Percentiles rank a stretch among this genome's conserved stretches.
phyloP scores from a whole-genome alignment of 2,329 filamentous ascomycete genomes.

The Epichloe glyceriae region DNA sequence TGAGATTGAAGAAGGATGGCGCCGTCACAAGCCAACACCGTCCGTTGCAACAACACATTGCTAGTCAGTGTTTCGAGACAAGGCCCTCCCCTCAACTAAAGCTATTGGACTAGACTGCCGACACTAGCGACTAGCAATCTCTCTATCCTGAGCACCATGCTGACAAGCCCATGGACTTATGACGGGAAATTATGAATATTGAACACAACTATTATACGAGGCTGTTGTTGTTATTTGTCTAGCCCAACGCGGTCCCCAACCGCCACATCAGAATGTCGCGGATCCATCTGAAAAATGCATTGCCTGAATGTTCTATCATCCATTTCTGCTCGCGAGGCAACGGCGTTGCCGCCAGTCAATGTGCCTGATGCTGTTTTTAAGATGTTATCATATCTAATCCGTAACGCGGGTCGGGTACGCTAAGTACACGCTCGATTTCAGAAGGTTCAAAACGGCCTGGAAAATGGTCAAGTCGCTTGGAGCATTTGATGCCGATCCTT shows the following conservation, averaged over 20 bases:
- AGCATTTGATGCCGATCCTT: slow-evolving; percentile 8
- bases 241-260: background rate
- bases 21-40: background rate
- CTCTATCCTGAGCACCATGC: background rate
- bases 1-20: background rate
- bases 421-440: slow-evolving; percentile 37
- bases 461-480: slow-evolving; percentile 40
- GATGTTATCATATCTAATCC: slow-evolving; percentile 39
- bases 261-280: background rate
- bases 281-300: background rate
- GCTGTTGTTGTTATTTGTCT: background rate
- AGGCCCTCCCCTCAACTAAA: background rate
- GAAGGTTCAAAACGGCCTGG: slow-evolving; percentile 31
- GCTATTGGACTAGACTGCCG: background rate
- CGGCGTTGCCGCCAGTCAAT: background rate
- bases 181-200: background rate
- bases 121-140: background rate
- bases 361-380: slow-evolving; percentile 7
- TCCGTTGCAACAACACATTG: background rate
- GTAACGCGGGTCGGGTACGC: slow-evolving; percentile 40
- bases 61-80: background rate
- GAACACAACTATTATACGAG: background rate
- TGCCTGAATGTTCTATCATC: background rate
- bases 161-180: background rate
- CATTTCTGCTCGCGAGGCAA: background rate